phyloP scores from a whole-genome alignment of 1,139 yeast genomes.

The Zygosaccharomyces sapae region DNA sequence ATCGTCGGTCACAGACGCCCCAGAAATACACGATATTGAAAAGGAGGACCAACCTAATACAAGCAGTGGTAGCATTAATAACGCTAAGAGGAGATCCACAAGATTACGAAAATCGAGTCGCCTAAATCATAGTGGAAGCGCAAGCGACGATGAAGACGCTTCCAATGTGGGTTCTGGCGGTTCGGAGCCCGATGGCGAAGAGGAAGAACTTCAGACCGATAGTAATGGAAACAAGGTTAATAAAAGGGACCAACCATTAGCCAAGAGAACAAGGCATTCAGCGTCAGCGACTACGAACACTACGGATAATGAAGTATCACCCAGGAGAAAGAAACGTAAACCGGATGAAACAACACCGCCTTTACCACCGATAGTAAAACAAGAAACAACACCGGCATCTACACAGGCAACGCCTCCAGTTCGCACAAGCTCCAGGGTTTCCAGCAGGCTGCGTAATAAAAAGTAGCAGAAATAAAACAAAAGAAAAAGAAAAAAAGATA shows the following conservation, averaged over 20 bases:
- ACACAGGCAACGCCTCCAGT: slow-evolving; percentile 10
- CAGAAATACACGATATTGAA: neutral
- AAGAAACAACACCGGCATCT: slow-evolving; percentile 8
- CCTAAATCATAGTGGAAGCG: slow-evolving; percentile 8
- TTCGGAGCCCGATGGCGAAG: slow-evolving; percentile 20
- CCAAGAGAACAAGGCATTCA: slow-evolving; percentile 31
- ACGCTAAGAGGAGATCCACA: slow-evolving; percentile 12
- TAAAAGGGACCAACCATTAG: slow-evolving; percentile 26
- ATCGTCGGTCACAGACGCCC: neutral
- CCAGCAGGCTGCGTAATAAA: slow-evolving; percentile 30
- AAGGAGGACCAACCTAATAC: neutral
- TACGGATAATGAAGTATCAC: slow-evolving; percentile 16
- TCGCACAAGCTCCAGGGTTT: slow-evolving; percentile 20
- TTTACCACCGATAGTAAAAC: no score
- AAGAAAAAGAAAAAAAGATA: neutral
- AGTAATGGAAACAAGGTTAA: slow-evolving; percentile 10
- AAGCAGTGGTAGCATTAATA: neutral
- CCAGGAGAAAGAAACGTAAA: slow-evolving; percentile 24
- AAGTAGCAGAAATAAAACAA: slow-evolving; percentile 18
- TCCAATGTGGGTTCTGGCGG: slow-evolving; percentile 9
- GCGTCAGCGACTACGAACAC: slow-evolving; percentile 15
- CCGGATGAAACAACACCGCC: slow-evolving; percentile 6
- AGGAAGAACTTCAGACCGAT: slow-evolving; percentile 16
- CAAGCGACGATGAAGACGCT: slow-evolving; percentile 12
- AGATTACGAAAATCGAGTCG: slow-evolving; percentile 12